Evolutionary conservation across 306 rosid genomes (phyloP), one percentile per base, ranked within the genome.

Genomic region (Alnus glutinosa): DNA sequence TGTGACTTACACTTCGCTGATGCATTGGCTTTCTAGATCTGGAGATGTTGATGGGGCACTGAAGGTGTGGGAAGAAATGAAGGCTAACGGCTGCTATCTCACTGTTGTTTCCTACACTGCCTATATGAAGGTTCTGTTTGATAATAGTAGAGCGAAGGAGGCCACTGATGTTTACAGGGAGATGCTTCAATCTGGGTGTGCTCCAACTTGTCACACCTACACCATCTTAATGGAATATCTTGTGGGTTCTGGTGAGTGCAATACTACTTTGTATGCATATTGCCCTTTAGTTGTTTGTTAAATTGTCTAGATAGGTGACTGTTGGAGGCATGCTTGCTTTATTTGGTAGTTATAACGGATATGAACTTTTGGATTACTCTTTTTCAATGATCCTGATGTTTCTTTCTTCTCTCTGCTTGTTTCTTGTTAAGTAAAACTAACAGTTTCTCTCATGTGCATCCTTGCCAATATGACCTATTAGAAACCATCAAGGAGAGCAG

Each of bases 51-150:
- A 89, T 49, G 94, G 86, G 73, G 97, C 98, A 15, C n/a, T 89
- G 34, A 75, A 80, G 72, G 76, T 87, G 50, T 94, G 97, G 98
- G 90, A 86, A 61, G 90, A 94, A 83, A 89, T 94, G 97, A 88
- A 83, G 70, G 84, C 81, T 16, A 84, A 83, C 55, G 89, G 90
- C 6, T 88, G 86, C 76, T 15, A 39, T 62, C 98, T 89, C 2
- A 88, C 92, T 19, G 91, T 90, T 83, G 92, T 90, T 75, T 88
- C 97, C 5, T 94, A 89, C 70, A 92, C 97, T 59, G 94, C 98
- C 70, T 92, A 84, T 73, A 89, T 92, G 84, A 92, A 88, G 83
- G 59, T 94, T 84, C 80, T 92, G 48, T 89, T 92, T 72, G 79
- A 82, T 48, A 76, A 77, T 74, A 75, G 66, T 14, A 84, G 80